Conservation (phyloP, 192 early-diverging fungal species). For the Gamsiella multidivaricata region DNA sequence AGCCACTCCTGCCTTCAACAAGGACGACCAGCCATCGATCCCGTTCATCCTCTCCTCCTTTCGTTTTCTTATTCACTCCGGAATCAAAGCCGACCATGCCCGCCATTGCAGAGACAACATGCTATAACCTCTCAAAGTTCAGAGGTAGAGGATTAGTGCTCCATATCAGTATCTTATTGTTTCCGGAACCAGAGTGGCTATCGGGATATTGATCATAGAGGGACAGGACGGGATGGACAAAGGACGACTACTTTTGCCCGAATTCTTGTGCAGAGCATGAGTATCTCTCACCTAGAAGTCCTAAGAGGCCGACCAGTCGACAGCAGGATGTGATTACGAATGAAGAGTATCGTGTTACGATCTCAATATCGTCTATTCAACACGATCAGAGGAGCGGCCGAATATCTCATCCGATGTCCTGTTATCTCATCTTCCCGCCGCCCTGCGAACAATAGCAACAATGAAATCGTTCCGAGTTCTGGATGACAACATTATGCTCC, state of each 20-base stretch:
- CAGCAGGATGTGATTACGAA: too few species aligned
- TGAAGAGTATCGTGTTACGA: too few species aligned
- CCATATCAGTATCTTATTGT: background rate
- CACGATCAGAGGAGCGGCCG: too few species aligned
- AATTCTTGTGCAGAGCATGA: too few species aligned
- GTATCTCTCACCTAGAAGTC: background rate
- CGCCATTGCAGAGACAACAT: constrained; percentile 62
- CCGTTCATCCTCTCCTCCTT: background rate
- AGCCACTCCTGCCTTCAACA: too few species aligned
- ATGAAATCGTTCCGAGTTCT: constrained; percentile 77
- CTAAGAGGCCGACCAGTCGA: background rate
- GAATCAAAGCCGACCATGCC: constrained; percentile 31
- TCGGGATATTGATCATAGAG: background rate
- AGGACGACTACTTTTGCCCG: too few species aligned
- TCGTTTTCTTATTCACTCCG: background rate
- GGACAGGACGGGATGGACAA: background rate
- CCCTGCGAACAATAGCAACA: constrained; percentile 62
- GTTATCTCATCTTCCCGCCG: too few species aligned
- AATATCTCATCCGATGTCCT: too few species aligned
- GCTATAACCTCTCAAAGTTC: constrained; percentile 73
- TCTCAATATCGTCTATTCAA: too few species aligned
- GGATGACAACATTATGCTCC: constrained; percentile 86
- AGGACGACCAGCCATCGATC: background rate
- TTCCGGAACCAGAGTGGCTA: background rate
- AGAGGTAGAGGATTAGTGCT: constrained; percentile 56